These are phyloP conservation scores for Pachyrhizus erosus DNA, from an alignment of 306 rosid species.

Conservation along the genomic window DNA sequence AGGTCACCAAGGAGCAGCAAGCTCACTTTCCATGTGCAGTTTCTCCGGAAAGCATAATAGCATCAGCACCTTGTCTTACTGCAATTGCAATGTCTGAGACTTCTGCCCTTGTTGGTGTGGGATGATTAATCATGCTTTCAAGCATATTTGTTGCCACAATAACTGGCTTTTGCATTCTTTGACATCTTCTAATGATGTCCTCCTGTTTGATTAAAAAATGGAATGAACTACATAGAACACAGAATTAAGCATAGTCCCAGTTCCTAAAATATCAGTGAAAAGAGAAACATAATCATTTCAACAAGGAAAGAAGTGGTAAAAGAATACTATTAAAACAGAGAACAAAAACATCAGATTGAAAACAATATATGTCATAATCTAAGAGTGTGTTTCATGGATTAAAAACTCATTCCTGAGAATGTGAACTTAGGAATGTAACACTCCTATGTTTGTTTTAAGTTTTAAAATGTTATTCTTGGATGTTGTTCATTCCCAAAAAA, in stretches of 20 bases:
- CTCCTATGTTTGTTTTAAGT: no score
- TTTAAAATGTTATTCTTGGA: no score
- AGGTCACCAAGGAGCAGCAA: conserved; percentile 38
- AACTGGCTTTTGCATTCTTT: conserved; percentile 82
- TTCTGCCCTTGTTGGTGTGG: conserved; percentile 98
- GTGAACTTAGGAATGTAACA: no score
- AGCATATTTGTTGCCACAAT: conserved; percentile 99
- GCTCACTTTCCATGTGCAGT: conserved; percentile 99
- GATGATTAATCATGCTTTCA: conserved; percentile 97
- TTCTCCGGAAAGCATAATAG: conserved; percentile 99
- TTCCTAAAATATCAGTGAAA: conserved; percentile 13
- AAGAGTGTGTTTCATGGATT: no score
- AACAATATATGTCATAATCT: background rate
- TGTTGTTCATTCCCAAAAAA: no score
- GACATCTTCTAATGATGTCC: conserved; percentile 88
- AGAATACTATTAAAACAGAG: conserved; percentile 6
- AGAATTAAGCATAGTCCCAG: conserved; percentile 32
- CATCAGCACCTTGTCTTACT: conserved; percentile 95
- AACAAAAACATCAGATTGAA: conserved; percentile 26
- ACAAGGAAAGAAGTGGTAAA: conserved; percentile 10
- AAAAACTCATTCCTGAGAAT: no score
- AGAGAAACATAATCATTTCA: conserved; percentile 7
- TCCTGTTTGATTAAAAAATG: conserved; percentile 61
- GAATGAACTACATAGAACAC: conserved; percentile 33
- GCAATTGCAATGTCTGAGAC: conserved; percentile 97